These are phyloP conservation scores for Ajuga reptans DNA, from an alignment of 305 asterid species.

Conservation along the genomic window DNA sequence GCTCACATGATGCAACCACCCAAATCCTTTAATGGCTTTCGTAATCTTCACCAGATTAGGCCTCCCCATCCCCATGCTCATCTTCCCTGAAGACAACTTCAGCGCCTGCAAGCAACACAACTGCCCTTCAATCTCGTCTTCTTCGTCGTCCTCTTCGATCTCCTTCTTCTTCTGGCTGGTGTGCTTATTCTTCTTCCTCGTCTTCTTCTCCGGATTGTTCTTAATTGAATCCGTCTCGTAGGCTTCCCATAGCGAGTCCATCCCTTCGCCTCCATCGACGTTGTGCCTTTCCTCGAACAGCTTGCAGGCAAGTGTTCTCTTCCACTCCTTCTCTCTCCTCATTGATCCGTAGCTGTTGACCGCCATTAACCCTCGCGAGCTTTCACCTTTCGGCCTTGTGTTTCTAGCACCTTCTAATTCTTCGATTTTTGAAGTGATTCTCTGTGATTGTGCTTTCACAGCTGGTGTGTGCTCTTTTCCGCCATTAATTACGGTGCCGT, in stretches of 20 bases:
- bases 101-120: conserved; percentile 75
- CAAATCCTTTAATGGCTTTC: conserved; percentile 72
- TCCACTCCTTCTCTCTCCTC: conserved; percentile 82
- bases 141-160: conserved; percentile 14
- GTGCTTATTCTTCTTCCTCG: conserved; percentile 17
- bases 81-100: conserved; percentile 69
- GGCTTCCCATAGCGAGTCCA: conserved; percentile 87
- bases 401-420: neutral
- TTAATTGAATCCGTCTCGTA: conserved; percentile 43
- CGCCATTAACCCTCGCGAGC: conserved; percentile 16
- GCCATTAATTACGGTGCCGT: neutral
- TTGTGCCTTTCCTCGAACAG: conserved; percentile 64
- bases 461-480: neutral
- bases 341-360: conserved; percentile 46
- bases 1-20: conserved; percentile 63
- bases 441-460: conserved; percentile 22
- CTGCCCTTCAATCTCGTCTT: conserved; percentile 33
- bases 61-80: conserved; percentile 65
- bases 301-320: conserved; percentile 71
- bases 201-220: neutral
- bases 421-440: conserved; percentile 13
- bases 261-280: conserved; percentile 55
- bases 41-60: conserved; percentile 67
- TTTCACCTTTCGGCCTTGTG: conserved; percentile 10
- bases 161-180: no score